phyloP scores from a whole-genome alignment of 208 protist species.

The Acanthamoeba healyi region DNA sequence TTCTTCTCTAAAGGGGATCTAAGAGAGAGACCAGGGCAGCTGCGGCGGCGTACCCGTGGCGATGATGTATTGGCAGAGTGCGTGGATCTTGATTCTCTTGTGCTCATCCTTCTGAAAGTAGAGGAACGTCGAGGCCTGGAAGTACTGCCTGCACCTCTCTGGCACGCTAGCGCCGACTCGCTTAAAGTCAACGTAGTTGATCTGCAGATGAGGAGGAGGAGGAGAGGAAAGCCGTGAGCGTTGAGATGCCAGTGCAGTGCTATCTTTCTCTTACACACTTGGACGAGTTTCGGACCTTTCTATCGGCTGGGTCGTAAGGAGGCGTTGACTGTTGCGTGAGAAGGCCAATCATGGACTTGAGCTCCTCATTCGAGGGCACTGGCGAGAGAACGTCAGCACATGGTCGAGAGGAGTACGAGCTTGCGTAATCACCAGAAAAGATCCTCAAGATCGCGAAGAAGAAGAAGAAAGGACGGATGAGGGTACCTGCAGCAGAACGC shows the following conservation, averaged over 20 bases:
- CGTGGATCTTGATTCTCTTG: constrained; percentile 19
- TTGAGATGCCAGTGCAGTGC: background rate
- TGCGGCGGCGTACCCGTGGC: background rate
- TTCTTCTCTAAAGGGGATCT: no score
- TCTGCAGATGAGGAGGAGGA: no score
- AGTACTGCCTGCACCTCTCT: constrained; percentile 48
- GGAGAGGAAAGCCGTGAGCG: background rate
- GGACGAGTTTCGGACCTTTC: background rate
- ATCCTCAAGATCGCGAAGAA: no score
- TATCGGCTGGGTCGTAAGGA: constrained; percentile 3
- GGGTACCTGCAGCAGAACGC: constrained; percentile 64
- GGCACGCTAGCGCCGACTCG: background rate
- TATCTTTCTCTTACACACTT: no score
- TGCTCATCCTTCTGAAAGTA: constrained; percentile 63
- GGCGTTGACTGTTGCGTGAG: background rate
- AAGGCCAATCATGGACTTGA: constrained; percentile 36
- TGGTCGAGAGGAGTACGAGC: no score
- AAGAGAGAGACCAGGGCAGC: background rate
- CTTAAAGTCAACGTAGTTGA: constrained; percentile 53
- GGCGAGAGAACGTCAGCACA: background rate
- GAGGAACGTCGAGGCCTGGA: constrained; percentile 12
- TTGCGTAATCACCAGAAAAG: no score
- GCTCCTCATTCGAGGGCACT: constrained; percentile 66
- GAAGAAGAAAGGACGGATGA: background rate
- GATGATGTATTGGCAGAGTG: constrained; percentile 60